Conservation (phyloP, 225 moss, liverwort and hornwort species). For the Neckera pumila region DNA sequence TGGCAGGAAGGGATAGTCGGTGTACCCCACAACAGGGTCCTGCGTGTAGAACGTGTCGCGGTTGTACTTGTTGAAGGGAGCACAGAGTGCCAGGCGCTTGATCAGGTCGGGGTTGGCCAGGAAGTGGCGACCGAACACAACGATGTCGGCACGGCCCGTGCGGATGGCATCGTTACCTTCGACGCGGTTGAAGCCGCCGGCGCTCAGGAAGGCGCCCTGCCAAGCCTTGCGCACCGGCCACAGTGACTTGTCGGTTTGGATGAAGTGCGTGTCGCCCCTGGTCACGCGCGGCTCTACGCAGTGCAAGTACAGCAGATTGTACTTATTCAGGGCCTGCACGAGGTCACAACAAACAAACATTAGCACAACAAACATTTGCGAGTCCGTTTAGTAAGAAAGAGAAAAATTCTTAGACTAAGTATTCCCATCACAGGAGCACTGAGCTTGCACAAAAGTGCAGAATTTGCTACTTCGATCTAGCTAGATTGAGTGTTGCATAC, state of each 20-base stretch:
- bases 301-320: slow-evolving; percentile 24
- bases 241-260: slow-evolving; percentile 8
- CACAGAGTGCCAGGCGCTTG: neutral
- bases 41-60: slow-evolving; percentile 19
- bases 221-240: slow-evolving; percentile 35
- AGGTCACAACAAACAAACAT: neutral
- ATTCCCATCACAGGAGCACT: neutral
- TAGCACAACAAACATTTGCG: neutral
- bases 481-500: neutral
- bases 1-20: slow-evolving; percentile 13
- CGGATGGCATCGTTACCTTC: slow-evolving; percentile 29
- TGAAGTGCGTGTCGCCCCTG: neutral
- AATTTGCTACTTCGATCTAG: neutral
- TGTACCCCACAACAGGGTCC: slow-evolving; percentile 22
- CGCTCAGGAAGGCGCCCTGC: slow-evolving; percentile 20
- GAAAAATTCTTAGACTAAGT: neutral
- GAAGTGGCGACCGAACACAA: slow-evolving; percentile 10
- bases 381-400: neutral
- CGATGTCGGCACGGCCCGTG: slow-evolving; percentile 3
- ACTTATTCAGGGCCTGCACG: slow-evolving; percentile 9
- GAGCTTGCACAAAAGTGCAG: neutral
- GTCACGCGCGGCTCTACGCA: slow-evolving; percentile 29
- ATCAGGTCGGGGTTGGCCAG: slow-evolving; percentile 18
- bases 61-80: neutral
- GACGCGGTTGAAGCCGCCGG: slow-evolving; percentile 14